phyloP scores from a whole-genome alignment of 1,284 basidiomycete species.

The Vanrija sp. region DNA sequence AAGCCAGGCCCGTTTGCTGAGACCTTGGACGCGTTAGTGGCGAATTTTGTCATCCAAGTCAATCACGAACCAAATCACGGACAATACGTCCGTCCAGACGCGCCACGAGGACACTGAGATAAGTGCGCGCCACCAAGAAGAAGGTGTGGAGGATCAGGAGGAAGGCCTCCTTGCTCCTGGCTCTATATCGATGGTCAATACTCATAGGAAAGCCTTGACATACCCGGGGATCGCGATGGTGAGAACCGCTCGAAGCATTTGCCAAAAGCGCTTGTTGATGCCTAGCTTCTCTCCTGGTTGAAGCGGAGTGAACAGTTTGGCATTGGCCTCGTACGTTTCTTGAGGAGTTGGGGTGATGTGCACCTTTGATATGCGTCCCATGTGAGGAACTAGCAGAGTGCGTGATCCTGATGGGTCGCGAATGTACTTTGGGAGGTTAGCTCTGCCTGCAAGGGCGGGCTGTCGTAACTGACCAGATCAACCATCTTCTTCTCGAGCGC shows the following conservation, averaged over 20 bases:
- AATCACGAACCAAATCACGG: constrained; percentile 64
- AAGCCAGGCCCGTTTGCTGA: constrained; percentile 84
- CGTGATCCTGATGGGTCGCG: constrained; percentile 54
- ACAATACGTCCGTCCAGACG: constrained; percentile 87
- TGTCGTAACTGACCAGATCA: constrained; percentile 38
- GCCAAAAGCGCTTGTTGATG: constrained; percentile 73
- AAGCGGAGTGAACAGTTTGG: constrained; percentile 33
- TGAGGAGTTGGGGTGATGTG: constrained; percentile 47
- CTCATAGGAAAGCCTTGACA: neutral
- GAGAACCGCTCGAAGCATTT: constrained; percentile 72
- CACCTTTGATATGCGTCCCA: constrained; percentile 60
- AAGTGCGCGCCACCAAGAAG: constrained; percentile 82
- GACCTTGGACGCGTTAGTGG: constrained; percentile 50
- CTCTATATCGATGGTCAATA: constrained; percentile 40
- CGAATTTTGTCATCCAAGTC: neutral
- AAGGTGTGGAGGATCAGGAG: constrained; percentile 75
- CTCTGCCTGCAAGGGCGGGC: neutral
- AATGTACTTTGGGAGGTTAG: constrained; percentile 35
- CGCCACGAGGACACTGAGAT: constrained; percentile 82
- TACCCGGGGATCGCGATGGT: constrained; percentile 66
- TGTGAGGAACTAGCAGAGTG: constrained; percentile 64
- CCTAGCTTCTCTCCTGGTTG: constrained; percentile 57
- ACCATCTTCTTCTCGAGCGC: constrained; percentile 49
- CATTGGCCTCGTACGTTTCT: constrained; percentile 30
- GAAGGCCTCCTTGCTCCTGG: constrained; percentile 68